Base-by-base conservation (phyloP, 805 yeast genomes). In the Metschnikowia orientalis region DNA sequence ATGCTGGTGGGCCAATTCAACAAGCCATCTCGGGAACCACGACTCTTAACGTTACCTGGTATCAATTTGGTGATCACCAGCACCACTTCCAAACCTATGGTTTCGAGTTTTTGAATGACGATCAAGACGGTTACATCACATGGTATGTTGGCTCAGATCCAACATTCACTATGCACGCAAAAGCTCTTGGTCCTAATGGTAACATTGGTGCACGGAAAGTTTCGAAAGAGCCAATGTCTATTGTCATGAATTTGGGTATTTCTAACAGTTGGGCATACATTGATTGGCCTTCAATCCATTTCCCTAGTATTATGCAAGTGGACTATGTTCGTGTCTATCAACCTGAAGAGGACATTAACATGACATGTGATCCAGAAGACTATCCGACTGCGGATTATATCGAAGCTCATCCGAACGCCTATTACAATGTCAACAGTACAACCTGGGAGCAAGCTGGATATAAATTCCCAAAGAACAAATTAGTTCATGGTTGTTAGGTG, bases 281-380 rank as follows among this genome's bases (percentile, higher is more conserved):
- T 41, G 90, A 88, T 61, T 90, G 96, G 96, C 76, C 78, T 26
- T 66, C 78, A 4, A 65, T 88, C 38, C 61, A 61, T 28, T 90
- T 90, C 74, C 98, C 98, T 2, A 74, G 73, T 9, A 69, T 74
- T 2, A 67, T 89, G 79, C 66, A 75, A 37, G 63, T 90, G 27
- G 97, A 90, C 57, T 85, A 82, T 50, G 95, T 90, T 20, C 77
- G 98, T 49, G 53, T 90, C n/a, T 90, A 92, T 59, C 98, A 90
- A 63, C 95, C 95, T 2, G 52, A 65, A 22, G 78, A 75, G 47
- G 59, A 68, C 8, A 57, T 69, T 18, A 72, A 75, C 30, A 35
- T 81, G 14, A 81, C 92, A 0, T 90, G 97, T 63, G 97, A 89
- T 53, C 97, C 98, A 0, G 61, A 50, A 0, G 94, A 75, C 52